Percentiles rank a stretch among this genome's conserved stretches.
phyloP scores from a whole-genome alignment of 805 yeast species.

The Zygosaccharomyces rouxii region DNA sequence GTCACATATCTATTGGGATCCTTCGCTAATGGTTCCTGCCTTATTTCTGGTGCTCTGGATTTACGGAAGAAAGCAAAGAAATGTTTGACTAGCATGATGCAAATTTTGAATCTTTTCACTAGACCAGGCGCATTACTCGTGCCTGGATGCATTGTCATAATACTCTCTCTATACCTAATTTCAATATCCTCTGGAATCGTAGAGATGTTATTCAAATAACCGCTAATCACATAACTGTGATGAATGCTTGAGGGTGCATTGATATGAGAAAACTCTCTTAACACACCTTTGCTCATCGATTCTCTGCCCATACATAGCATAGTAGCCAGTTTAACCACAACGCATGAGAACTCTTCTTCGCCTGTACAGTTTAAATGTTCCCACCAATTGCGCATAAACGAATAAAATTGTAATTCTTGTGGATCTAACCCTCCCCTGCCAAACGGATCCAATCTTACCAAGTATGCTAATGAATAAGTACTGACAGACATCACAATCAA shows the following conservation, averaged over 20 bases:
- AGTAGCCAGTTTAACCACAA: constrained; percentile 22
- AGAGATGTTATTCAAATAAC: constrained; percentile 18
- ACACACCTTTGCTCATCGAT: constrained; percentile 21
- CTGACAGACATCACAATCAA: constrained; percentile 49
- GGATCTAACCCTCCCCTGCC: constrained; percentile 10
- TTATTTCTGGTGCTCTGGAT: neutral
- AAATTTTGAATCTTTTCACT: constrained; percentile 9
- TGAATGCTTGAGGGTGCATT: constrained; percentile 21
- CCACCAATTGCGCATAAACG: constrained; percentile 31
- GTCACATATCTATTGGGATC: constrained; percentile 26
- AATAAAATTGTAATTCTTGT: constrained; percentile 29
- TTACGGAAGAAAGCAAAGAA: constrained; percentile 10
- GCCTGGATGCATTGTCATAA: neutral
- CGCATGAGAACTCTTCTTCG: constrained; percentile 30
- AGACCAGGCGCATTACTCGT: constrained; percentile 7
- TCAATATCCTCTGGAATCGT: constrained; percentile 18
- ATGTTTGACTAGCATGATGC: constrained; percentile 5
- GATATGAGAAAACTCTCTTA: constrained; percentile 26
- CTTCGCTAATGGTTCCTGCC: neutral
- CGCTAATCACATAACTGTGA: constrained; percentile 21
- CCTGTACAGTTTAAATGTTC: constrained; percentile 31
- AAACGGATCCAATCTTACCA: constrained; percentile 44
- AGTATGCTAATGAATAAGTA: constrained; percentile 54
- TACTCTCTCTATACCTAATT: neutral
- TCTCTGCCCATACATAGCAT: constrained; percentile 25